Evolutionary conservation across 2,329 filamentous ascomycete species (phyloP), one percentile per base, ranked within the genome.

Genomic region (Xylaria sp.): DNA sequence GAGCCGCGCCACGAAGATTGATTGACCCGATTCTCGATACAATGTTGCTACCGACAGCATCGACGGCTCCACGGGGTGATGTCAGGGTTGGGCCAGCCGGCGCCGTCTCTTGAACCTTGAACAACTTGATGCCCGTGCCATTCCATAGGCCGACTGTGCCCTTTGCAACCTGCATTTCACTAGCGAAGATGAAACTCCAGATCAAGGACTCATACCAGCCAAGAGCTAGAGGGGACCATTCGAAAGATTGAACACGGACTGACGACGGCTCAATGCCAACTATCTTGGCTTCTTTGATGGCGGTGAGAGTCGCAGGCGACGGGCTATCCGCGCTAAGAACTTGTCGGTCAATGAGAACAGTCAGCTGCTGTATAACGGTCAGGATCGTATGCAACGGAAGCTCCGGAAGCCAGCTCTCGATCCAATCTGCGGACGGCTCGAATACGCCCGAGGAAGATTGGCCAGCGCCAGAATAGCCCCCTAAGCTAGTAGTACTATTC

Each of bases 151-250:
- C 94, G 31, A 93, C 91, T 2, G 91, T 93, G 29, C 93, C 93
- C 73, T 90, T 93, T 0, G 90, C 87, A 27, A 94, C 87, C 60
- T 93, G 87, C 88, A 97, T 92, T 78, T 99, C 95, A 70, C 88
- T 89, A 27, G 90, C 88, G 74, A 97, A 98, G 54, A 97, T 87
- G 69, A 97, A 91, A 15, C 92, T 89, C 95, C 95, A 99, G 9
- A 99, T 82, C 11, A 98, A 82, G 4, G 92, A 94, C 76, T 97
- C 92, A 75, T 98, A 97, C 95, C 95, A 98, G 49, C 93, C 94
- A 52, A 98, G 82, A 0, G 92, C 90, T 33, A 97, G 81, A 0
- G 91, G 89, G 3, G 93, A 94, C 94, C 94, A 98, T 77, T 97
- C 92, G 71, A 98, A 98, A 13, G 92, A 89, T 73, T 97, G 93